These are phyloP conservation scores for Populus tremula DNA, from an alignment of 345 rosid genomes.

Conservation along the genomic window DNA sequence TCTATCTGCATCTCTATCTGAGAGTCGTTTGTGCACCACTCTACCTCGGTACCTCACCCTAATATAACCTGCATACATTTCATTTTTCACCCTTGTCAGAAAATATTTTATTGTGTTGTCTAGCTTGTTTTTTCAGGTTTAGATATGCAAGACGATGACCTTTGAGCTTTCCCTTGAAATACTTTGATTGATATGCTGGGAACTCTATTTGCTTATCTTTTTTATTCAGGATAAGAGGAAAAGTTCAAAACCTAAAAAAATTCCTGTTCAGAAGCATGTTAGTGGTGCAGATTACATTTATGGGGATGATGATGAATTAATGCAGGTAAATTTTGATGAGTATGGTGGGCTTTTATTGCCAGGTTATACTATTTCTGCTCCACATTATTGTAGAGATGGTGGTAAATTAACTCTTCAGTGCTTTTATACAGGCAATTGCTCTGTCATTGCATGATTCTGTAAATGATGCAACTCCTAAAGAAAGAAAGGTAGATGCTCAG, in stretches of 20 bases:
- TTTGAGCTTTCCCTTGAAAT: neutral
- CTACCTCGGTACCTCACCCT: neutral
- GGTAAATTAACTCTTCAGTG: slow-evolving; percentile 1
- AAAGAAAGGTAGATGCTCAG: slow-evolving; percentile 27
- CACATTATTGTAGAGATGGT: neutral
- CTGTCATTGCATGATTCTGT: slow-evolving; percentile 59
- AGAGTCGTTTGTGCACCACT: neutral
- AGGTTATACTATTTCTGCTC: neutral
- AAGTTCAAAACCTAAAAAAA: slow-evolving; percentile 36
- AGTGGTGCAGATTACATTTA: slow-evolving; percentile 26
- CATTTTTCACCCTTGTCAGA: no score
- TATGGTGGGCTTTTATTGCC: slow-evolving; percentile 1
- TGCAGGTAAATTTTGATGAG: slow-evolving; percentile 37
- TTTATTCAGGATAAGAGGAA: slow-evolving; percentile 37
- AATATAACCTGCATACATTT: no score
- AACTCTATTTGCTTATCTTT: neutral
- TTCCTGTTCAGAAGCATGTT: slow-evolving; percentile 22
- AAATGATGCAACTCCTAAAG: slow-evolving; percentile 20
- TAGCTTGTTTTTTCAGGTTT: no score
- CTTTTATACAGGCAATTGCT: slow-evolving; percentile 57
- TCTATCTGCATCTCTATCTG: neutral
- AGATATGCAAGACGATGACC: neutral
- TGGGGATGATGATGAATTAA: slow-evolving; percentile 49
- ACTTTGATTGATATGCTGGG: neutral
- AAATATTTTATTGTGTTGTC: neutral